Evolutionary conservation across 768 basidiomycete species (phyloP), one percentile per base, ranked within the genome.

Genomic region (Macrolepiota fuliginosa): DNA sequence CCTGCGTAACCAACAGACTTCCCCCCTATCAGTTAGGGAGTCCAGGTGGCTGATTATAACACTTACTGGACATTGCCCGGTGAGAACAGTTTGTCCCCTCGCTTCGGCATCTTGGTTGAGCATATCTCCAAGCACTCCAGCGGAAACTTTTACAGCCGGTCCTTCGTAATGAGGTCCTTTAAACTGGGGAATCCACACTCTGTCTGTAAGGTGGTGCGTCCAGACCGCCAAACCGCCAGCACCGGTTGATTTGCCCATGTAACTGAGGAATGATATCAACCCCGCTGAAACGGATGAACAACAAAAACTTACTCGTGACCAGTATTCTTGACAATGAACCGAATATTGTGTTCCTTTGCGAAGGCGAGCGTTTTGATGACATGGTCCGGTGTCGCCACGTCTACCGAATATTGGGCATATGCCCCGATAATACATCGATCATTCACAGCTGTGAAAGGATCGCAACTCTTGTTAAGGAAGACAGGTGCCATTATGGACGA

Each of bases 1-100:
- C 77, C 78, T 19, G 73, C 69, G 53, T 75, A 70, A 40, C 77
- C 77, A 7, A 80, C 67, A 12, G 76, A 73, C 55, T 75, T 64
- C 70, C 62, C 15, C 13, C 29, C 1, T 29, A 19, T 40, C 7
- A 42, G 47, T 47, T 10, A 32, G 27, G 51, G 17, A 15, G 15
- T 25, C 13, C 4, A 6, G 45, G 4, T 15, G 29, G 49, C 15
- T 35, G 22, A 9, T 11, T 17, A 19, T 11, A 19, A 7, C 25
- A 54, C 63, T 45, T 58, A 66, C 65, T 37, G 65, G 63, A 57
- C 67, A 64, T 64, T 64, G 61, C 35, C 67, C 67, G 24, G 62
- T 61, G 3, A 66, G 63, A 27, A 63, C 59, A 46, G 49, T 62
- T 53, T 61, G 65, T 22, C 60, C 64, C 51, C 55, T 66, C 52